Evolutionary conservation across 768 basidiomycete genomes (phyloP), one percentile per base, ranked within the genome.

Genomic region (Lyophyllum atratum): DNA sequence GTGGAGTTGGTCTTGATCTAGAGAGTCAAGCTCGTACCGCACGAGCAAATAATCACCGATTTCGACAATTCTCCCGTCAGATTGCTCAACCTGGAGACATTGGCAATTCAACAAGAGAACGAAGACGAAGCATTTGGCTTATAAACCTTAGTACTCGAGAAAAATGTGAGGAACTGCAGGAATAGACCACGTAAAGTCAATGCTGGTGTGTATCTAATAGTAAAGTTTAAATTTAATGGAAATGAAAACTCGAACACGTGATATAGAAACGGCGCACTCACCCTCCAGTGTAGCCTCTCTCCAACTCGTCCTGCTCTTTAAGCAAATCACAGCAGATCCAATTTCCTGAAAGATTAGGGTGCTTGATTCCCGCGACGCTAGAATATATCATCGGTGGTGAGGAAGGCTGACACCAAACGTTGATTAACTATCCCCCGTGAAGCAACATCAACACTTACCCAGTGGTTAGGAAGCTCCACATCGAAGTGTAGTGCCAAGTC

Each of bases 261-360:
- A 45, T 7, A 43, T 25, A 15, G 3, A 37, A 50, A 28, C 14
- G 22, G 19, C 3, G 58, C 66, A 44, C 52, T 29, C 39, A 75
- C 70, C 75, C 76, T 65, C 76, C 76, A 28, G 69, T 70, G 55
- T 77, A 78, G 4, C 73, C 74, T 17, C 12, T 31, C 44, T 68
- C 63, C 8, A 66, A 60, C 43, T 65, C 52, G 4, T 58, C 51
- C 37, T 59, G 56, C 25, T 64, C 61, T 57, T 75, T 76, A 55
- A 79, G 52, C 44, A 80, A 52, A 53, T 79, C 78, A 60, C 79
- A 80, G 60, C 79, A 80, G 47, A 80, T 71, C 52, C 71, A 77
- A 19, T 59, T 54, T 11, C 66, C 74, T 46, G 69, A 74, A 19
- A 79, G 56, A 60, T 78, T 79, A 15, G 79, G 78, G 56, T 80